Conservation (phyloP, 2,329 filamentous ascomycete species). For the Fusarium burgessii region DNA sequence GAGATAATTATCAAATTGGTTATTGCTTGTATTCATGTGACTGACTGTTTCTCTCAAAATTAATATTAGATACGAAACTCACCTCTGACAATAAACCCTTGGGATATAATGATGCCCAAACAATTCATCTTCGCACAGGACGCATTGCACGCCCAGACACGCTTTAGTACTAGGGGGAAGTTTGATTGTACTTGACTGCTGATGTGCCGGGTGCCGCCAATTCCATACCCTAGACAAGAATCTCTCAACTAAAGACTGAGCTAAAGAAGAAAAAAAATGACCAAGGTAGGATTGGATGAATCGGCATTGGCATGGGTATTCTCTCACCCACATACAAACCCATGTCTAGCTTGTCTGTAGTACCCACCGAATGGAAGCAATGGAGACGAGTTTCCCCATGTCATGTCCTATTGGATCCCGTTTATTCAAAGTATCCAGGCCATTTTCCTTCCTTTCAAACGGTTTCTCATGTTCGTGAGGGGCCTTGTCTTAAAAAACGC, state of each 20-base stretch:
- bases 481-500: constrained; percentile 37
- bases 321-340: constrained; percentile 20
- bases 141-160: constrained; percentile 14
- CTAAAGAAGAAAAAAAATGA: not conserved
- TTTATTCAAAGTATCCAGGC: constrained; percentile 26
- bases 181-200: constrained; percentile 32
- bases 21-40: not conserved
- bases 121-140: constrained; percentile 29
- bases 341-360: constrained; percentile 15
- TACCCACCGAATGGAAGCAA: constrained; percentile 37
- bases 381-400: constrained; percentile 29
- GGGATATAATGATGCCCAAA: constrained; percentile 17
- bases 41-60: not conserved
- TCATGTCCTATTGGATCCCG: constrained; percentile 28
- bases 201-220: constrained; percentile 29
- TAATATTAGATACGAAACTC: constrained; percentile 13
- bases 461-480: constrained; percentile 39
- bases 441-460: constrained; percentile 23
- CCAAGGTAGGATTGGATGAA: constrained; percentile 10
- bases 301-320: constrained; percentile 12
- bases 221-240: constrained; percentile 25
- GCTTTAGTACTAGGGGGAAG: constrained; percentile 11
- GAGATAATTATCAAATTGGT: not conserved
- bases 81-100: constrained; percentile 9
- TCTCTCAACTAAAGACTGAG: constrained; percentile 16